Base-by-base conservation (phyloP, 306 rosid species). In the Prunus davidiana region DNA sequence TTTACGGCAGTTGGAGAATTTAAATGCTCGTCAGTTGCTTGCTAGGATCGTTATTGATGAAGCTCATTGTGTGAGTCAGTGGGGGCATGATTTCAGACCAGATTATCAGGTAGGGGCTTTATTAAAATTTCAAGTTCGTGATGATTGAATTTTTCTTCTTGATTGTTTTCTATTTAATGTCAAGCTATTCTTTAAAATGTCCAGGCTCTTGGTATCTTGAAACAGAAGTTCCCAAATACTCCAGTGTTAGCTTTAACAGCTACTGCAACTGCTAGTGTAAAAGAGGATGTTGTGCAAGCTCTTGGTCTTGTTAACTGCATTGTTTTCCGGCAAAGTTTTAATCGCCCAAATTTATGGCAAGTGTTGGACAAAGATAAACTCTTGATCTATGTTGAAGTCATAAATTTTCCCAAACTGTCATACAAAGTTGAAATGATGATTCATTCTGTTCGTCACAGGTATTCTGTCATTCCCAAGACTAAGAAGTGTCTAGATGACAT, bases 21-120 rank as follows among this genome's bases (percentile, higher is more conserved):
- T 95, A 75, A 86, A 95, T 75, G 70, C 79, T 12, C 97, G 97
- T n/a, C 89, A 88, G 81, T 80, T 92, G 91, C 97, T 95, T 81
- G 78, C 97, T n/a, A 87, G 99, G 87, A 88, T 95, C 78, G 97
- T 95, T 81, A 86, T 95, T 74, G 99, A 95, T 79, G 99, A 95
- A 81, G 99, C 99, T 80, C 99, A 95, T 79, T 95, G 99, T 76
- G 97, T 95, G 86, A 95, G 99, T 83, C 99, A 95, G 87, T 95
- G 99, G 99, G 99, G 99, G 78, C 99, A 95, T 89, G 99, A 95
- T 84, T 95, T 95, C 80, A 87, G 99, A 83, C 99, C 99, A 49
- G 99, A 95, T 82, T 95, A 95, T 88, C 99, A 95, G 97, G 99
- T 92, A 80, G 45, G 79, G 47, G 78, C 78, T 83, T 67, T 72